phyloP scores from a whole-genome alignment of 192 early-diverging fungal genomes.

The Coemansia sp. region DNA sequence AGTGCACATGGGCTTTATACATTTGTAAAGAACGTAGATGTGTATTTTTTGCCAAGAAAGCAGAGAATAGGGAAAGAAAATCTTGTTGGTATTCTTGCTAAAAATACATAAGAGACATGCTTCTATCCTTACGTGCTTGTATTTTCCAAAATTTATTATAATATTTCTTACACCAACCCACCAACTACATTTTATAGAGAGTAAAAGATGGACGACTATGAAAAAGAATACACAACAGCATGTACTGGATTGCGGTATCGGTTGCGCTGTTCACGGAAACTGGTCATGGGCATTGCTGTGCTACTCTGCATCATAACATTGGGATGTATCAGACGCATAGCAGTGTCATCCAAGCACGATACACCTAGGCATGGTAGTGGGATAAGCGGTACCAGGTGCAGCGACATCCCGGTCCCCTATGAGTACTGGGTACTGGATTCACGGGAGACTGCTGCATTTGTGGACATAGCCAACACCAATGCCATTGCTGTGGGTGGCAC shows the following conservation, averaged over 20 bases:
- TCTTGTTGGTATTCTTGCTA: not conserved
- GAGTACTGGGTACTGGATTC: constrained; percentile 6
- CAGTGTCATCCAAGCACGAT: too few relatives aligned
- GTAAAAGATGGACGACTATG: not conserved
- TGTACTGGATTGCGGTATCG: too few relatives aligned
- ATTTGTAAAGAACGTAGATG: too few relatives aligned
- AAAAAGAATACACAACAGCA: not conserved
- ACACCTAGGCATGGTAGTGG: too few relatives aligned
- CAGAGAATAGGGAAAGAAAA: too few relatives aligned
- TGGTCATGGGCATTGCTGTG: not conserved
- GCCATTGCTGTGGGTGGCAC: constrained; percentile 17
- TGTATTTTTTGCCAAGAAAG: too few relatives aligned
- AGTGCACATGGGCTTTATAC: too few relatives aligned
- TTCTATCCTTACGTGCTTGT: too few relatives aligned
- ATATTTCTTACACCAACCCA: not conserved
- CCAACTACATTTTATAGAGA: not conserved
- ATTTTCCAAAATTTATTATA: too few relatives aligned
- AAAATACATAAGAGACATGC: not conserved
- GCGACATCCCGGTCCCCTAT: constrained; percentile 10
- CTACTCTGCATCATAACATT: not conserved
- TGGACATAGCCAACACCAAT: constrained; percentile 9
- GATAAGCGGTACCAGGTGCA: not conserved
- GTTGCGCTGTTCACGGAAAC: not conserved
- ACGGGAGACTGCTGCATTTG: not conserved
- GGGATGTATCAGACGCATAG: not conserved